These are phyloP conservation scores for Dalbergia cultrata DNA, from an alignment of 306 rosid species.

Conservation along the genomic window DNA sequence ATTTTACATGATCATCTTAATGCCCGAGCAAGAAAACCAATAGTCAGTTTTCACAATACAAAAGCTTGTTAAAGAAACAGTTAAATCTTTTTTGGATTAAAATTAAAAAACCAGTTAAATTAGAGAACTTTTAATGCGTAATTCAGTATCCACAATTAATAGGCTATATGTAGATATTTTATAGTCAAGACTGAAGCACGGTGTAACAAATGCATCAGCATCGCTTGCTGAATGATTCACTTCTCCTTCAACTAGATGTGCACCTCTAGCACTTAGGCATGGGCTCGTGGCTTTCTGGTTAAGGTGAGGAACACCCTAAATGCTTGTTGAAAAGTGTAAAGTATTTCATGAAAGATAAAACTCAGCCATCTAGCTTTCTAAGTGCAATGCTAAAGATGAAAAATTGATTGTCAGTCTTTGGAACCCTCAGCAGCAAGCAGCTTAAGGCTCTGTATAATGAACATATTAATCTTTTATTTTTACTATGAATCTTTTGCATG, in stretches of 20 bases:
- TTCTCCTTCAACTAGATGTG: slow-evolving; percentile 5
- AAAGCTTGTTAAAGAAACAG: slow-evolving; percentile 21
- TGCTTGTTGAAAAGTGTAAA: background rate
- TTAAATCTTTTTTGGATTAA: too few species aligned
- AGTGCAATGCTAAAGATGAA: background rate
- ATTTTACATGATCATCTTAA: slow-evolving; percentile 1
- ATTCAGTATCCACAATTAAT: background rate
- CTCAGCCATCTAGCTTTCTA: background rate
- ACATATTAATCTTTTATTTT: background rate
- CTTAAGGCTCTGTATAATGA: slow-evolving; percentile 21
- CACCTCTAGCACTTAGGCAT: background rate
- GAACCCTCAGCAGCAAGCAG: background rate
- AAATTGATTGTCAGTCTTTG: background rate
- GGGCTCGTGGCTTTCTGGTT: background rate
- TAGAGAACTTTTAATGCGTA: background rate
- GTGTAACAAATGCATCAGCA: background rate
- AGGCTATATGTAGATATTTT: background rate
- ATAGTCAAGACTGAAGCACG: too few species aligned
- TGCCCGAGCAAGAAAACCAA: slow-evolving; percentile 26
- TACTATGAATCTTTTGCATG: background rate
- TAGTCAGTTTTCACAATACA: slow-evolving; percentile 22
- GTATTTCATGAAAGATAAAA: background rate
- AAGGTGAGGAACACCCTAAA: background rate
- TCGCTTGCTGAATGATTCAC: slow-evolving; percentile 11
- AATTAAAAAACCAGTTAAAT: background rate